Conservation (phyloP, 176 grass and related monocot genomes). For the bread wheat (Triticum aestivum) region IWGSC_CS_RefSeq_v2.1 NC_057808.1:435691933-435692432, state of each 20-base stretch:
- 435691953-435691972: background rate
- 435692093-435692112: background rate
- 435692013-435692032: background rate
- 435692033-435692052: background rate
- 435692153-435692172: slow-evolving; percentile 99
- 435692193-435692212: slow-evolving; percentile 80
- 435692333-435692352: slow-evolving; percentile 36
- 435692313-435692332: slow-evolving; percentile 77
- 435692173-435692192: slow-evolving; percentile 78
- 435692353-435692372: slow-evolving; percentile 40
- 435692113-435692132: background rate
- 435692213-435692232: slow-evolving; percentile 63
- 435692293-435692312: slow-evolving; percentile 85
- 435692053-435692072: background rate
- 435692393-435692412: slow-evolving; percentile 28
- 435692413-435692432: slow-evolving; percentile 39
- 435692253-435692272: slow-evolving; percentile 81
- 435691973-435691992: background rate
- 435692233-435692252: slow-evolving; percentile 87
- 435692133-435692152: slow-evolving; percentile 20
- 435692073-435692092: background rate
- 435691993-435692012: slow-evolving; percentile 17
- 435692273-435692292: slow-evolving; percentile 89
- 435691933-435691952: background rate
- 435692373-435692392: slow-evolving; percentile 33